Evolutionary conservation across 805 yeast genomes (phyloP), one percentile per base, ranked within the genome.

Genomic region (Zygotorulaspora florentina): DNA sequence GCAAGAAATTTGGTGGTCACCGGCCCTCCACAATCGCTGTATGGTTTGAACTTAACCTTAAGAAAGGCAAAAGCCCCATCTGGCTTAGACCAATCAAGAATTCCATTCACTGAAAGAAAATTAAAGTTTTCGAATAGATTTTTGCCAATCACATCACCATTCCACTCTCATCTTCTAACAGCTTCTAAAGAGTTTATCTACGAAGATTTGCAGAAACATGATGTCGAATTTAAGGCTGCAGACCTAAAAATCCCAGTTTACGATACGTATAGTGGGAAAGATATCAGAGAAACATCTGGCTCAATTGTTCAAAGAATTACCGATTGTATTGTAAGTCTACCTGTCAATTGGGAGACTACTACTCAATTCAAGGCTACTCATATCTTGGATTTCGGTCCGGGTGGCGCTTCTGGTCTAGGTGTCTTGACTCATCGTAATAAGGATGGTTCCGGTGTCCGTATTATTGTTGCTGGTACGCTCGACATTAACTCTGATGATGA

Each of bases 1-100:
- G 96, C 96, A 39, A 81, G 96, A 73, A 87, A 89, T 69, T 77
- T 89, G 72, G 99, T 93, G 46, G 89, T 91, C 39, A 80, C 95
- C 17, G 99, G 99, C 67, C 99, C 98, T 40, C 98, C 99, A 46
- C 96, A 90, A 76, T 89, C 98, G 2, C 75, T 93, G 51, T 93
- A 91, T 61, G 99, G 99, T 75, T 79, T 93, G 61, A 90, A 90
- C 71, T 77, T 93, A 62, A 79, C 91, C 50, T 76, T 93, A 67
- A 83, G 99, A 76, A 87, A 87, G 72, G 88, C 88, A 48, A 93
- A 93, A 73, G 97, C 97, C 41, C 86, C 95, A 38, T 74, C 93
- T 39, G 98, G 97, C 45, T 78, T 87, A 58, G 96, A 91, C 64
- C 99, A 93, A 76, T 83, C 96, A 46, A 83, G 98, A 74, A 79